Percentiles rank a stretch among this genome's conserved stretches.
phyloP scores from a whole-genome alignment of 495 filamentous ascomycete species.

The Penicillium paradoxum region DNA sequence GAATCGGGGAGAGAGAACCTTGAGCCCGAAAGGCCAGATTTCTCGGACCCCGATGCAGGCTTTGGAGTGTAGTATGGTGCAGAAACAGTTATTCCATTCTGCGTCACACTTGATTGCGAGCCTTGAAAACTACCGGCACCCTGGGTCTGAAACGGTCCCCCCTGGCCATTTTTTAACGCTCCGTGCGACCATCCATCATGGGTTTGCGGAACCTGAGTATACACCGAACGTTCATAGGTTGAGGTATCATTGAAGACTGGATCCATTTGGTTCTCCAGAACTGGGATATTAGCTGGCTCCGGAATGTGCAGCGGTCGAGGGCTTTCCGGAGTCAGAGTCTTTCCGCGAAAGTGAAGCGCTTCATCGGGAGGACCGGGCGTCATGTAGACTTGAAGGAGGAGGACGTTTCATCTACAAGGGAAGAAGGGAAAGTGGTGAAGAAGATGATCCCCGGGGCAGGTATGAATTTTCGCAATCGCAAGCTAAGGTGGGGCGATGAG shows the following conservation, averaged over 20 bases:
- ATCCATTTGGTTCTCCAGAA: constrained; percentile 70
- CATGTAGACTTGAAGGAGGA: constrained; percentile 48
- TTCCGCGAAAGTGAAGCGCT: constrained; percentile 61
- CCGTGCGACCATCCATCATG: constrained; percentile 20
- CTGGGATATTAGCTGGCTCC: constrained; percentile 64
- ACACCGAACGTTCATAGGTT: constrained; percentile 39
- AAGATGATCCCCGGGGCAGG: not conserved
- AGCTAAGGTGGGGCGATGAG: constrained; percentile 34
- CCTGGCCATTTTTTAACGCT: constrained; percentile 14
- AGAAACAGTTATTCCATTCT: constrained; percentile 21
- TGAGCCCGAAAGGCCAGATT: constrained; percentile 5
- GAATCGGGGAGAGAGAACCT: constrained; percentile 30
- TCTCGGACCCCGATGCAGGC: constrained; percentile 15
- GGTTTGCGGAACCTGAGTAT: constrained; percentile 8
- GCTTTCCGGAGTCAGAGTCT: constrained; percentile 66
- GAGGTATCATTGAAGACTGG: constrained; percentile 65
- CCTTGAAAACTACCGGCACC: constrained; percentile 23
- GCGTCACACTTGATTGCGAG: constrained; percentile 12
- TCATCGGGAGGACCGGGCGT: constrained; percentile 59
- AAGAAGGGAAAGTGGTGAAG: not conserved
- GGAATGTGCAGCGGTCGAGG: constrained; percentile 66
- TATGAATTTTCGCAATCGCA: constrained; percentile 27
- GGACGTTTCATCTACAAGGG: constrained; percentile 42
- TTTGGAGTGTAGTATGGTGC: constrained; percentile 30
- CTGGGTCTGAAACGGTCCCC: constrained; percentile 14